These are phyloP conservation scores for Tetrapyrgos nigripes DNA, from an alignment of 1,284 basidiomycete genomes.

Conservation along the genomic window DNA sequence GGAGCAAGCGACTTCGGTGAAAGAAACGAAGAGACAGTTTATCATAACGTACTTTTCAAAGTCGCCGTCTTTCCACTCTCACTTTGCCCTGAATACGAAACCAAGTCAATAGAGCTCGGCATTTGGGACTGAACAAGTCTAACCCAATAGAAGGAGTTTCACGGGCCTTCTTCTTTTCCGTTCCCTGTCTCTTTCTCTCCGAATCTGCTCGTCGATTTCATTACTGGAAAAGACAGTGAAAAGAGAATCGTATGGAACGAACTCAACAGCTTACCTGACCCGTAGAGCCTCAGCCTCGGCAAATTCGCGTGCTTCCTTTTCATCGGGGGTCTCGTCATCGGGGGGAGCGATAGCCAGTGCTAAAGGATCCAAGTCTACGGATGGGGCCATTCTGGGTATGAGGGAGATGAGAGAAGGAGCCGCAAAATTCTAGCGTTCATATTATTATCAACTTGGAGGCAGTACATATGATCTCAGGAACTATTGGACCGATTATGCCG, in stretches of 20 bases:
- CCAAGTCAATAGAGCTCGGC: not conserved
- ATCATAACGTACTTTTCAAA: conserved; percentile 36
- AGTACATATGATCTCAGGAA: conserved; percentile 3
- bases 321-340: conserved; percentile 58
- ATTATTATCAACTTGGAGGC: conserved; percentile 3
- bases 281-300: conserved; percentile 65
- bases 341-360: conserved; percentile 63
- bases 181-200: conserved; percentile 55
- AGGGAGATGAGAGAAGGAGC: not conserved
- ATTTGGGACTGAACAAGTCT: conserved; percentile 17
- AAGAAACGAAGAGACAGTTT: conserved; percentile 1
- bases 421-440: conserved; percentile 1
- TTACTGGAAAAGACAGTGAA: conserved; percentile 49
- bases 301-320: conserved; percentile 55
- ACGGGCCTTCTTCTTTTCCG: conserved; percentile 64
- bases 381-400: conserved; percentile 13
- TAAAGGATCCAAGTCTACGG: conserved; percentile 61
- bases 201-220: conserved; percentile 71
- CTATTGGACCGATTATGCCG: not conserved
- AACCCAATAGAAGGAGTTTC: conserved; percentile 65
- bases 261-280: conserved; percentile 29
- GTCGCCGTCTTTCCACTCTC: conserved; percentile 67
- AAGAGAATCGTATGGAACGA: not conserved
- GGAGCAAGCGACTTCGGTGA: conserved; percentile 11
- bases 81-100: conserved; percentile 57